A percentile compares a stretch with the other conserved stretches of the same genome.
These are phyloP conservation scores for Podaxis sp. DNA, from an alignment of 768 basidiomycete genomes.

Conservation along the genomic window DNA sequence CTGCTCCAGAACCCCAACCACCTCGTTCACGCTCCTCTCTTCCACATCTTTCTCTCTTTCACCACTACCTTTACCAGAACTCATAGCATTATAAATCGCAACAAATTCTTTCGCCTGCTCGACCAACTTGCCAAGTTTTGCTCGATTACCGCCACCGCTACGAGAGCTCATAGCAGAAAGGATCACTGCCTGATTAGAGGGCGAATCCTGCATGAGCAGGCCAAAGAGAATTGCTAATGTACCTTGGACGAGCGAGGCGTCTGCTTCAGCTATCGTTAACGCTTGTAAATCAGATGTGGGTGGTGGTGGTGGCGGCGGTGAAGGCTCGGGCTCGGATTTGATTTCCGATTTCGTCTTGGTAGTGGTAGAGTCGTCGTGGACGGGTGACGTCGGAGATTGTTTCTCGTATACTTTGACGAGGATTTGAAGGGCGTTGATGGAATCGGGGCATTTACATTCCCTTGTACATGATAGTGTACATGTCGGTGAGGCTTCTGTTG, in stretches of 20 bases:
- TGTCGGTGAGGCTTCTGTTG: conserved; percentile 42
- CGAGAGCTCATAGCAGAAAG: conserved; percentile 21
- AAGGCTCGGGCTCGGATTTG: conserved; percentile 15
- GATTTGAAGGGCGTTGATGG: conserved; percentile 43
- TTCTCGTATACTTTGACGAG: conserved; percentile 46
- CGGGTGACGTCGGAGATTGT: conserved; percentile 21
- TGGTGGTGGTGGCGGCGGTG: conserved; percentile 13
- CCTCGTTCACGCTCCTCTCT: conserved; percentile 38
- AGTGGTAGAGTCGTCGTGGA: conserved; percentile 9
- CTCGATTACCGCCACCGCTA: conserved; percentile 14
- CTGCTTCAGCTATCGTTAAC: conserved; percentile 24
- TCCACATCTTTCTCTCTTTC: conserved; percentile 29
- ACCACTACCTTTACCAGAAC: conserved; percentile 5
- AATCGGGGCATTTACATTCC: conserved; percentile 47
- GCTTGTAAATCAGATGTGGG: background rate
- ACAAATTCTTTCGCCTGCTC: conserved; percentile 44
- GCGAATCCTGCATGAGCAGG: conserved; percentile 39
- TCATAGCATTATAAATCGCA: conserved; percentile 37
- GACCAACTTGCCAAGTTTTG: conserved; percentile 30
- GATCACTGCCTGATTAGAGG: conserved; percentile 30
- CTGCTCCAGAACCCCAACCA: conserved; percentile 50
- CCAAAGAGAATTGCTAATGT: conserved; percentile 76
- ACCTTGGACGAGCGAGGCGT: conserved; percentile 56
- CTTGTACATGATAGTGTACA: conserved; percentile 51
- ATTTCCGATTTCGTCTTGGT: conserved; percentile 9